Evolutionary conservation across 768 basidiomycete species (phyloP), one percentile per base, ranked within the genome.

Genomic region (Lactifluus rugatus): DNA sequence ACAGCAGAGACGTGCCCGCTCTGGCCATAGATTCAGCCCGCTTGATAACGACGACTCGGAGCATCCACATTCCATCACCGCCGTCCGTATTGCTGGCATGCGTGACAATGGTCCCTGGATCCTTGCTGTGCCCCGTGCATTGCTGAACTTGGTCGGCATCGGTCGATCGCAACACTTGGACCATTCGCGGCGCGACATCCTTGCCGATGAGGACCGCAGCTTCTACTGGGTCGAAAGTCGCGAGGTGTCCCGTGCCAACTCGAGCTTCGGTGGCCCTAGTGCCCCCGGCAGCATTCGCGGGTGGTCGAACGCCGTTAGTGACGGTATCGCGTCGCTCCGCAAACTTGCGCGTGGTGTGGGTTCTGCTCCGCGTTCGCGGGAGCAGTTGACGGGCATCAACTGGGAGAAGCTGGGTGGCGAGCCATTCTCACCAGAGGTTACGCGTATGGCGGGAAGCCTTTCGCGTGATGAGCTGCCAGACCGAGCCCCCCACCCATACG

Each of bases 121-220:
- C n/a, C 58, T 58, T 9, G 34, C 64, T 52, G 45, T 63, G 17
- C 42, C 69, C 61, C 31, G 63, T 57, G 64, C 56, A 57, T 67
- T 58, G 44, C 64, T 75, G 32, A 72, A 71, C 23, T 69, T 71
- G n/a, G 59, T 75, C 34, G 70, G 73, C 51, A 71, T 70, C 23
- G 52, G 44, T 17, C 50, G 31, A 36, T 36, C 47, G 39, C 50
- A 47, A 14, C 16, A 28, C 25, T 28, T 42, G 64, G 48, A 62
- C 17, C 57, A 57, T 13, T 62, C 74, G 54, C 76, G 87, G 31
- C 76, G 78, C 31, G 86, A 90, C 66, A 89, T 90, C 79, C 77
- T 89, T 34, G 85, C 81, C 3, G 87, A 91, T 54, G 88, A 89
- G 69, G 88, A 89, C 64, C 74, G 76, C 2, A 74, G 76, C 47